Conservation (phyloP, 441 rosid species). For the Erodium trifolium region DNA sequence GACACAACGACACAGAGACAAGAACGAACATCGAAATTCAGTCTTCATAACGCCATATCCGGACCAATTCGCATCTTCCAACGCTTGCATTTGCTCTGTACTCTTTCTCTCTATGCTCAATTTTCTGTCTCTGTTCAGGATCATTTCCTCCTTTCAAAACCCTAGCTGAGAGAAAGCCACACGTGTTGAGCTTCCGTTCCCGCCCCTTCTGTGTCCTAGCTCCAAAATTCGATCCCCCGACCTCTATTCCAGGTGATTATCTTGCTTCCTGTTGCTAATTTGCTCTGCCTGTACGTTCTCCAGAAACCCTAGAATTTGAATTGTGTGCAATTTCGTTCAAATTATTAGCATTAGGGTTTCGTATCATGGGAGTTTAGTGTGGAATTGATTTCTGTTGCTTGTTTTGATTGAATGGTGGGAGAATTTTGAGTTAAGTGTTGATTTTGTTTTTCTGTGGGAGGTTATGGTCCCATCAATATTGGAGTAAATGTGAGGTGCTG, state of each 20-base stretch:
- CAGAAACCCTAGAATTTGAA: constrained; percentile 7
- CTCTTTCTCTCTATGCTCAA: background rate
- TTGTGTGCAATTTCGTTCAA: background rate
- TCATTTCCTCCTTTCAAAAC: background rate
- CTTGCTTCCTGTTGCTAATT: background rate
- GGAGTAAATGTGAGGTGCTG: constrained; percentile 7
- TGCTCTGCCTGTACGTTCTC: background rate
- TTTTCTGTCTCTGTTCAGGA: background rate
- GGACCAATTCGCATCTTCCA: background rate
- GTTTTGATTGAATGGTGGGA: background rate
- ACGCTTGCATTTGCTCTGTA: background rate
- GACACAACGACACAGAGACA: background rate
- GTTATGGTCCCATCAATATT: background rate
- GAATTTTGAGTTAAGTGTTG: background rate
- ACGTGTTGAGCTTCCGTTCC: background rate
- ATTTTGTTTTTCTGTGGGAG: background rate
- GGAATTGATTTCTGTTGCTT: background rate
- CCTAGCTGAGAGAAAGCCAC: background rate
- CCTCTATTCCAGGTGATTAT: constrained; percentile 6
- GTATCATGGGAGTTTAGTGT: background rate
- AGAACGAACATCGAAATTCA: constrained; percentile 3
- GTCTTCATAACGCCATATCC: background rate
- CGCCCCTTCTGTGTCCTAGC: background rate
- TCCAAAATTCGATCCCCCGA: background rate
- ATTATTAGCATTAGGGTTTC: background rate